These are phyloP conservation scores for Schizopora paradoxa DNA, from an alignment of 1,284 basidiomycete species.

Conservation along the genomic window DNA sequence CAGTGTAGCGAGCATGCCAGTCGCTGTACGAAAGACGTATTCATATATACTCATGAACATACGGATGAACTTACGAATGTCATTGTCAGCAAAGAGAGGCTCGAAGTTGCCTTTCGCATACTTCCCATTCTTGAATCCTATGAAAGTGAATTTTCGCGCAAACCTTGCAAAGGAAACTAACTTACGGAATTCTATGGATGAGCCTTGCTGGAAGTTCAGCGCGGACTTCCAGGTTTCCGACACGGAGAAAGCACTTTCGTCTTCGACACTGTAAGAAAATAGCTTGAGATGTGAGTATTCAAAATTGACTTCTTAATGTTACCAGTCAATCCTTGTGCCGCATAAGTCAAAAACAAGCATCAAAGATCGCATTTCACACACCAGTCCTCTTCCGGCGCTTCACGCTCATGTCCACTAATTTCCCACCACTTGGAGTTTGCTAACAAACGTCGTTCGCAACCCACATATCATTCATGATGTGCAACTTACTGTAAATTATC, in stretches of 20 bases:
- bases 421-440: conserved; percentile 20
- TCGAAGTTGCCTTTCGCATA: conserved; percentile 23
- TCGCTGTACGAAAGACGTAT: neutral
- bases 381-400: conserved; percentile 16
- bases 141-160: neutral
- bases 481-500: conserved; percentile 13
- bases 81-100: conserved; percentile 17
- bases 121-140: conserved; percentile 21
- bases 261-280: conserved; percentile 17
- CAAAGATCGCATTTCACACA: neutral
- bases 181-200: conserved; percentile 22
- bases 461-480: neutral
- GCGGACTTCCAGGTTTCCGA: conserved; percentile 17
- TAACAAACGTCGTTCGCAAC: conserved; percentile 8
- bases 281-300: neutral
- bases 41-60: neutral
- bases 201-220: conserved; percentile 12
- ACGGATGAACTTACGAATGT: conserved; percentile 12
- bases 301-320: neutral
- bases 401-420: conserved; percentile 19
- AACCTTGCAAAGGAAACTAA: conserved; percentile 3
- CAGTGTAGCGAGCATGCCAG: conserved; percentile 13
- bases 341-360: neutral
- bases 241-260: conserved; percentile 14
- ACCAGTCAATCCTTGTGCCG: conserved; percentile 9